Base-by-base conservation (phyloP, 345 rosid species). In the Eucalyptus curtisii region DNA sequence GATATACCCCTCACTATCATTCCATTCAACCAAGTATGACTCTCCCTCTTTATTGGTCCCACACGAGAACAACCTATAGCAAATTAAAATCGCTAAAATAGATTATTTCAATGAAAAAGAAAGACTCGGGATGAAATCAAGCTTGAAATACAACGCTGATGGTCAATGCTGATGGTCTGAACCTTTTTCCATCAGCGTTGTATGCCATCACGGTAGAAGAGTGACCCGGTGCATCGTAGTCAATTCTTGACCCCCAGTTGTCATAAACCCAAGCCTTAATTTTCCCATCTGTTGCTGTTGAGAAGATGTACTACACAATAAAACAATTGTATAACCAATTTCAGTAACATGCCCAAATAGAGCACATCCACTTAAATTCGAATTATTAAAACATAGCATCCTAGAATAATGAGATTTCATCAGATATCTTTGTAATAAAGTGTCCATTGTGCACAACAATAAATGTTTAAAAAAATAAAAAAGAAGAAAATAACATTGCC, bases 221-320 rank as follows among this genome's bases (percentile, higher is more conserved):
- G 64, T 90, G 95, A 44, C 96, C 96, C 4, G 95, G 95, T 59
- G 98, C 96, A 91, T 93, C 94, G 87, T 91, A 93, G 88, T 96
- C 97, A 89, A 93, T 95, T 90, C 95, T 94, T 55, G 98, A 95
- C 24, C 96, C 93, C 91, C 87, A 0, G 88, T 93, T 91, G 88
- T 96, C 97, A 91, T 95, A 94, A 91, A 94, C 48, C 98, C 98
- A 96, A 82, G 96, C 95, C 91, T 96, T 96, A 85, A 95, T 96
- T 93, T 95, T 96, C 90, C 96, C 98, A 91, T 96, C 95, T 31
- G 91, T 90, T 52, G 97, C 94, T 8, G 95, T 94, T 87, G 97
- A 95, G 91, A 95, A 94, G 88, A 96, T 92, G 89, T 93, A 95
- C 97, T 95, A 52, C 44, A 57, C 31, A 5, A 50, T 2, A 50